Evolutionary conservation across 2,329 filamentous ascomycete species (phyloP).

Genomic region (Epichloe gansuensis): DNA sequence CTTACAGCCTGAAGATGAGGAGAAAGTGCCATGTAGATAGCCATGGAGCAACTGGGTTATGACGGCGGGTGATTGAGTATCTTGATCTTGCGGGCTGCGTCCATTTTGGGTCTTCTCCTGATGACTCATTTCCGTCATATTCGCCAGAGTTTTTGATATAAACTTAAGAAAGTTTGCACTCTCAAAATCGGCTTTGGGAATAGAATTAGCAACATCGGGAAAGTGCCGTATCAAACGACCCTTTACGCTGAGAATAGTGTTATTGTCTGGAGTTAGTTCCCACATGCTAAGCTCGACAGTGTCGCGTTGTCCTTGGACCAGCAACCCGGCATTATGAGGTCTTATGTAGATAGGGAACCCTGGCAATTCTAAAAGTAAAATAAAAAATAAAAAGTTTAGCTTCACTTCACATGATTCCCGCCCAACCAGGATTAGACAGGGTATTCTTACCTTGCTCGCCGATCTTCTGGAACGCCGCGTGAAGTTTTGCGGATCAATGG

Average conservation of each 20-base stretch:
- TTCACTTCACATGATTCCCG: background rate
- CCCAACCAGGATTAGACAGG: background rate
- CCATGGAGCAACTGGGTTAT: conserved; percentile 35
- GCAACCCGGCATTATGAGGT: conserved; percentile 1
- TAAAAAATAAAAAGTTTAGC: no score
- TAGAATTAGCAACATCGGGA: background rate
- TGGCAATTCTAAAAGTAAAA: background rate
- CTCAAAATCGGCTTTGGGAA: background rate
- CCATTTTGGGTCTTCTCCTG: no score
- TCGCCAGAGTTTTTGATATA: background rate
- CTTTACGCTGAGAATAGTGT: background rate
- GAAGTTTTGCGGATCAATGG: background rate
- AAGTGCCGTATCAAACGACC: background rate
- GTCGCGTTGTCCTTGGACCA: background rate
- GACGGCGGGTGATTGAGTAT: conserved; percentile 31
- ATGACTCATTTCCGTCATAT: background rate
- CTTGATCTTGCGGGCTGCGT: background rate
- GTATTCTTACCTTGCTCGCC: background rate
- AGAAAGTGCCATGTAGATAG: conserved; percentile 22
- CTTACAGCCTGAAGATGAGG: no score
- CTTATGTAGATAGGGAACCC: background rate
- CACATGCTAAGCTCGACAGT: background rate
- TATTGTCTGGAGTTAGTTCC: background rate
- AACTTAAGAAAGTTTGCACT: conserved; percentile 1
- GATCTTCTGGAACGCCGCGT: background rate